A percentile compares a stretch with the other conserved stretches of the same genome.
Conservation (phyloP, 495 filamentous ascomycete genomes). For the Paragyromitra xinjiangensis region DNA sequence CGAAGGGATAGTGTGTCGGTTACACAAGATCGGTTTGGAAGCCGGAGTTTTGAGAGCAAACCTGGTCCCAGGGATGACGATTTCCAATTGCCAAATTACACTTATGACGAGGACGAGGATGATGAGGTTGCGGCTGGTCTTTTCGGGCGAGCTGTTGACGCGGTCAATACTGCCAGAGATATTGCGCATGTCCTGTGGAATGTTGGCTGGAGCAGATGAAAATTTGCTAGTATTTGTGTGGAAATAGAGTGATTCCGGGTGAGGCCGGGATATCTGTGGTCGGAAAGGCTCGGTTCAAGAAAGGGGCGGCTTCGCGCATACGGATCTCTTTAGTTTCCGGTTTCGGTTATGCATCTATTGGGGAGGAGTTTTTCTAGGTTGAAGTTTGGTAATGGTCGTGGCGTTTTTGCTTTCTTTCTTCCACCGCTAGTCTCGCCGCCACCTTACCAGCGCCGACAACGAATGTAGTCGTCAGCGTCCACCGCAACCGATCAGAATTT, state of each 20-base stretch:
- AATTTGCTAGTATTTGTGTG: conserved; percentile 53
- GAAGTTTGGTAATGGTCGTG: conserved; percentile 35
- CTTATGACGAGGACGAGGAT: conserved; percentile 76
- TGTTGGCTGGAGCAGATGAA: conserved; percentile 87
- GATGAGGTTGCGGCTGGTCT: conserved; percentile 67
- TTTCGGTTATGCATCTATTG: conserved; percentile 44
- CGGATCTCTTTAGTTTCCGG: conserved; percentile 34
- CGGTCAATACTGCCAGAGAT: conserved; percentile 94
- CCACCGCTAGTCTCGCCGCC: conserved; percentile 19
- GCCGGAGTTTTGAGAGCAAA: conserved; percentile 28
- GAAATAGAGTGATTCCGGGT: conserved; percentile 19
- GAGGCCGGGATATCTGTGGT: conserved; percentile 21
- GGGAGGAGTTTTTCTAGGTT: conserved; percentile 32
- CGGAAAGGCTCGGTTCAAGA: conserved; percentile 26
- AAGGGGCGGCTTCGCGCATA: conserved; percentile 21
- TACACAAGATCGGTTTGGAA: conserved; percentile 56
- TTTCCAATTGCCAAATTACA: conserved; percentile 56
- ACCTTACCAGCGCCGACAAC: conserved; percentile 26
- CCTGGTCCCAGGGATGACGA: conserved; percentile 39
- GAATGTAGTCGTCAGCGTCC: not conserved
- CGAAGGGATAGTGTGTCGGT: conserved; percentile 58
- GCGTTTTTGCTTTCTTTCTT: conserved; percentile 44
- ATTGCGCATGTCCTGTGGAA: conserved; percentile 99
- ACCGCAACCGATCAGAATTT: conserved; percentile 1
- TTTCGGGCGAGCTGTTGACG: conserved; percentile 85